Conservation (phyloP, 2,329 filamentous ascomycete genomes). For the Claviceps africana region DNA sequence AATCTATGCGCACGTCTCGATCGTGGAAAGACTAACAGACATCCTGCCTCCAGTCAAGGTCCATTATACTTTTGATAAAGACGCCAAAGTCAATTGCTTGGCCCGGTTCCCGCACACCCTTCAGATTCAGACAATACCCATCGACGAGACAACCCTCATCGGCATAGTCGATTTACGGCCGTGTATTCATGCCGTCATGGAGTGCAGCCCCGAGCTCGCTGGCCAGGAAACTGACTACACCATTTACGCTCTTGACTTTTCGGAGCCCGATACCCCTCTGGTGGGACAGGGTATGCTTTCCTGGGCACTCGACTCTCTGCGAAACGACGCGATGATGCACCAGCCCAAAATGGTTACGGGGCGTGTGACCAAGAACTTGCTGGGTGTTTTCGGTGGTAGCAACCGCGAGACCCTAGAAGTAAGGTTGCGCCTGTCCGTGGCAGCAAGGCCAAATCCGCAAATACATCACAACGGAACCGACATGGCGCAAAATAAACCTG, state of each 20-base stretch:
- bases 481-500: constrained; percentile 9
- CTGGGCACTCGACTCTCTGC: constrained; percentile 47
- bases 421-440: constrained; percentile 70
- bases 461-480: constrained; percentile 13
- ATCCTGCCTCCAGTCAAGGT: constrained; percentile 60
- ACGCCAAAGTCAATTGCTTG: constrained; percentile 77
- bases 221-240: constrained; percentile 70
- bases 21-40: constrained; percentile 10
- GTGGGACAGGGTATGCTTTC: constrained; percentile 95
- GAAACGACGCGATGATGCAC: constrained; percentile 28
- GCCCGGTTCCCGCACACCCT: constrained; percentile 71
- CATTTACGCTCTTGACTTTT: constrained; percentile 95
- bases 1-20: constrained; percentile 5
- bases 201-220: constrained; percentile 68
- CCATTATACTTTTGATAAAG: constrained; percentile 87
- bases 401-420: constrained; percentile 85
- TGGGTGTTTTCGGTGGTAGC: constrained; percentile 72
- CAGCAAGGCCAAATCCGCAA: constrained; percentile 41
- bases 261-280: constrained; percentile 81
- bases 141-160: constrained; percentile 70
- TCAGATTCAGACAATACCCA: constrained; percentile 61
- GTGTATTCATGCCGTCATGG: constrained; percentile 69
- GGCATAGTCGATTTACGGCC: constrained; percentile 77
- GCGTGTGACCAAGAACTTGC: constrained; percentile 71
- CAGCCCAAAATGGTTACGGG: constrained; percentile 71